phyloP scores from a whole-genome alignment of 75 land plant genomes.

The Pinus albicaulis region DNA sequence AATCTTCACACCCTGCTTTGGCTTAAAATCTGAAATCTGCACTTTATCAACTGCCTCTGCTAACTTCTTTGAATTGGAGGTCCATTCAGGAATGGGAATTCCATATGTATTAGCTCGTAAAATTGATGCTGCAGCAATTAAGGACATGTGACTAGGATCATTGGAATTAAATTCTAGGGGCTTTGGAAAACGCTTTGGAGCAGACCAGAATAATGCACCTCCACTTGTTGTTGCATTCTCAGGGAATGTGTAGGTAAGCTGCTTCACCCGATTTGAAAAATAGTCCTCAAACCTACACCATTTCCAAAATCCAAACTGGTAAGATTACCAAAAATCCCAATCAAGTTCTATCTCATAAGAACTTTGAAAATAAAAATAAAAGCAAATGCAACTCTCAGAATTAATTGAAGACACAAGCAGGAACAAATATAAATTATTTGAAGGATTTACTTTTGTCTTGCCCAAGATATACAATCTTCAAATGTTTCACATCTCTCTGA shows the following conservation, averaged over 20 bases:
- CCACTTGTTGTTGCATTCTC: slow-evolving; percentile 80
- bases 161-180: slow-evolving; percentile 57
- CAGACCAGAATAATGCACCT: slow-evolving; percentile 74
- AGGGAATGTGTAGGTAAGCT: slow-evolving; percentile 89
- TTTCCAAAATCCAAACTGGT: not conserved
- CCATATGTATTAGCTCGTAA: slow-evolving; percentile 84
- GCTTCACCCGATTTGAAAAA: slow-evolving; percentile 89
- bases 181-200: slow-evolving; percentile 89
- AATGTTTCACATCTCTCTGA: slow-evolving; percentile 73
- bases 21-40: slow-evolving; percentile 64
- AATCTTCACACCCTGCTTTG: slow-evolving; percentile 83
- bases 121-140: slow-evolving; percentile 67
- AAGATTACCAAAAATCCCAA: not conserved
- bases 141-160: slow-evolving; percentile 59
- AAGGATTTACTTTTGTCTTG: slow-evolving; percentile 56
- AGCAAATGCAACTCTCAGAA: not conserved
- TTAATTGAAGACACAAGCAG: not conserved
- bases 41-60: slow-evolving; percentile 67
- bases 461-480: slow-evolving; percentile 85
- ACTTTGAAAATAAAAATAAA: no score
- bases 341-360: not conserved
- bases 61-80: slow-evolving; percentile 31
- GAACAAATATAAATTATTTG: no score
- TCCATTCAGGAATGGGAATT: slow-evolving; percentile 82
- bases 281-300: slow-evolving; percentile 86